Evolutionary conservation across 345 rosid genomes (phyloP), one percentile per base, ranked within the genome.

Genomic region (Eucalyptus polyanthemos): DNA sequence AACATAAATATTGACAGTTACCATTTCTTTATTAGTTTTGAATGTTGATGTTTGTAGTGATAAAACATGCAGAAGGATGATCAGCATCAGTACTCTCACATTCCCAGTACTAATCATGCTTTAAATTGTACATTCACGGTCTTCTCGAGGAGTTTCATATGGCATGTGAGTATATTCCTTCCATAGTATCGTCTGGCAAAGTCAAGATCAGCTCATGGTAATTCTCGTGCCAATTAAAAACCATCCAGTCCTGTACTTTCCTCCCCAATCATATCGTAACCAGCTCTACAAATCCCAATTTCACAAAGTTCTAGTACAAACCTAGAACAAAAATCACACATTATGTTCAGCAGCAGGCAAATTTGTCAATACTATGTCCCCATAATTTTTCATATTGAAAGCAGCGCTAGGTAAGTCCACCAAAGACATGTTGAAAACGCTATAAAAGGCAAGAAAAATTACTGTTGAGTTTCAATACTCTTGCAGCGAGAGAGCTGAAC

Each of bases 401-500:
- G 8, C 29, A 34, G 34, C 7, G 24, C 37, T 87, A 2, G 24
- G 22, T 37, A 53, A 14, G 86, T 85, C 40, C 22, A 7, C 54
- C 53, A 58, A 42, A 44, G 47, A 60, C 27, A 81, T 81, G 60
- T 25, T 9, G n/a, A 56, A 58, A 56, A 37, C 6, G 11, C 25
- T 45, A n/a, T 40, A 50, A 80, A 50, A 87, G 83, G 88, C 50
- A 65, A 45, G 22, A 86, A 25, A 40, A 87, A 98, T 93, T 94
- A 96, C 99, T 92, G 89, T 98, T 93, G 4, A 94, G 96, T 44
- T 93, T 94, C 91, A 98, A 91, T 15, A 97, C 97, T 90, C 96
- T 94, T 16, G 96, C 97, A 25, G 99, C 99, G 80, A 96, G 92
- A 7, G 99, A 94, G 91, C 99, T 97, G 93, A 96, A 97, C 86